Evolutionary conservation across 257 asterid species (phyloP).

Genomic region (Solanum chiquidenum): DNA sequence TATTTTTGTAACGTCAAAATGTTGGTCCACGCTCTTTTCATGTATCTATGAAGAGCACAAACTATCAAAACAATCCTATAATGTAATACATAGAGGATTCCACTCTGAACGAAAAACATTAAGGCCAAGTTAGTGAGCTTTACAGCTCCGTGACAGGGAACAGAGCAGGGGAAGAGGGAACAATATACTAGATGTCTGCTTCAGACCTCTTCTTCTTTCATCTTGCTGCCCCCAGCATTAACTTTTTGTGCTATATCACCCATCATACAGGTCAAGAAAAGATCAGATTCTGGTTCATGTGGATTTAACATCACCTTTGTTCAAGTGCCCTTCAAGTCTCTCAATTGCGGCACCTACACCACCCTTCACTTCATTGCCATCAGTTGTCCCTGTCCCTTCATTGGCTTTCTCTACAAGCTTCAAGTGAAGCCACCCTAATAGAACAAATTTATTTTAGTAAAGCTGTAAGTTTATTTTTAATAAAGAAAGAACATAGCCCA

Average conservation of each 20-base stretch:
- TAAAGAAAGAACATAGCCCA: not conserved
- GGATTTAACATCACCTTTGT: conserved; percentile 14
- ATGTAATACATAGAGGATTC: not conserved
- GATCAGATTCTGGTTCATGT: not conserved
- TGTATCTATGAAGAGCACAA: not conserved
- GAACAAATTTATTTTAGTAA: conserved; percentile 6
- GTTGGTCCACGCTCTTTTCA: not conserved
- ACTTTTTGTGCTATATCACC: not conserved
- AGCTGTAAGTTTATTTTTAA: not conserved
- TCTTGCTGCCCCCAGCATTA: not conserved
- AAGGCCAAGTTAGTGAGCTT: not conserved
- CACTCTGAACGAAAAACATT: not conserved
- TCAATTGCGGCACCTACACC: conserved; percentile 65
- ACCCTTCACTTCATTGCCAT: conserved; percentile 23
- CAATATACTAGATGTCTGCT: not conserved
- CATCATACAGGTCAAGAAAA: not conserved
- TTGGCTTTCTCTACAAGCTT: conserved; percentile 87
- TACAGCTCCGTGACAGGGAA: not conserved
- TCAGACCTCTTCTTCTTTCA: not conserved
- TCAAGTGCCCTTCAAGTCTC: conserved; percentile 50
- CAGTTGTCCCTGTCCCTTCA: conserved; percentile 30
- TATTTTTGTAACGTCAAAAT: not conserved
- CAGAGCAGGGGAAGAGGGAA: not conserved
- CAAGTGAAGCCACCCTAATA: conserved; percentile 84
- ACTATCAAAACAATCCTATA: not conserved